phyloP scores from a whole-genome alignment of 2,329 filamentous ascomycete species.

The Septoria linicola region DNA sequence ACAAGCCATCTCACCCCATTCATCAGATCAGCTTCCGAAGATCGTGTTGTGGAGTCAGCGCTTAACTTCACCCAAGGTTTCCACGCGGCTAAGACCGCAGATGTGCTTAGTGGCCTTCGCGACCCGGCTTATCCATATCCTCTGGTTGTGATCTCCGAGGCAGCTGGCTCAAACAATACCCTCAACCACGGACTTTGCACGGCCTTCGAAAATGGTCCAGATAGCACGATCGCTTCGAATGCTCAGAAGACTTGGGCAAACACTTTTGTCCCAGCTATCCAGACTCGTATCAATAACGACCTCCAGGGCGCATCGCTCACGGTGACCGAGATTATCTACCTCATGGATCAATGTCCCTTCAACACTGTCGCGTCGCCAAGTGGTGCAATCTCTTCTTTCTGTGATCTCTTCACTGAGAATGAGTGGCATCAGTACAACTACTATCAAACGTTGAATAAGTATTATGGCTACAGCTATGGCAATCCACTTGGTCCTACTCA shows the following conservation, averaged over 20 bases:
- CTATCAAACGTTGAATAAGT: conserved; percentile 75
- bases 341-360: conserved; percentile 92
- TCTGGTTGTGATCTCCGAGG: conserved; percentile 71
- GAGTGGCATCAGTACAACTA: conserved; percentile 82
- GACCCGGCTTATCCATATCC: conserved; percentile 51
- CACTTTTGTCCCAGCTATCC: conserved; percentile 66
- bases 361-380: conserved; percentile 68
- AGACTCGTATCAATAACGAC: conserved; percentile 65
- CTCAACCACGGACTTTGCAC: conserved; percentile 72
- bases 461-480: conserved; percentile 75
- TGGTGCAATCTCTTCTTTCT: conserved; percentile 66
- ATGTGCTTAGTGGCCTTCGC: conserved; percentile 39
- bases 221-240: conserved; percentile 49
- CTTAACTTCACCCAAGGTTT: conserved; percentile 74
- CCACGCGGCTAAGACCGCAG: conserved; percentile 54
- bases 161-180: conserved; percentile 70
- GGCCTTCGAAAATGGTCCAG: conserved; percentile 63
- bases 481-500: conserved; percentile 79
- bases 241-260: conserved; percentile 60
- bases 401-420: conserved; percentile 71
- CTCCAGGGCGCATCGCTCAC: conserved; percentile 68
- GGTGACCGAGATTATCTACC: conserved; percentile 59
- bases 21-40: conserved; percentile 67
- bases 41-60: conserved; percentile 72
- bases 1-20: conserved; percentile 62